Conservation (phyloP, 2,329 filamentous ascomycete species). For the Aspergillus quadrilineatus region DNA sequence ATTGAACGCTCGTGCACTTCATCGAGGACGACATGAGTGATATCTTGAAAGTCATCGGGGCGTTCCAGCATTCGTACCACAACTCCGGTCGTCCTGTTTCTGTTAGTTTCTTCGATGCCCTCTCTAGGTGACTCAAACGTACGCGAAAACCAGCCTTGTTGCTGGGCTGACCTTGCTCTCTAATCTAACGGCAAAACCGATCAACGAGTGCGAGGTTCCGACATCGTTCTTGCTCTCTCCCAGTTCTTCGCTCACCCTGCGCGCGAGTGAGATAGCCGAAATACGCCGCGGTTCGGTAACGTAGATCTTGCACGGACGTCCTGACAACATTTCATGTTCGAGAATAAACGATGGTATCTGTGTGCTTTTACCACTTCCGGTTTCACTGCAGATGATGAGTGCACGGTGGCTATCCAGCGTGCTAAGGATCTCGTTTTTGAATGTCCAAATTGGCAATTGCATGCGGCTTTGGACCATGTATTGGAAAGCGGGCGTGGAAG, state of each 20-base stretch:
- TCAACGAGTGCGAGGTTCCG: slow-evolving; percentile 76
- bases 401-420: slow-evolving; percentile 79
- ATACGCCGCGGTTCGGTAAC: slow-evolving; percentile 95
- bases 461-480: slow-evolving; percentile 75
- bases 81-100: slow-evolving; percentile 64
- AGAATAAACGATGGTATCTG: slow-evolving; percentile 94
- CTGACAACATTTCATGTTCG: slow-evolving; percentile 79
- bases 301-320: slow-evolving; percentile 84
- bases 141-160: slow-evolving; percentile 87
- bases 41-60: slow-evolving; percentile 78
- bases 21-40: slow-evolving; percentile 93
- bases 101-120: slow-evolving; percentile 13
- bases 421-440: slow-evolving; percentile 72
- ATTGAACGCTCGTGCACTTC: slow-evolving; percentile 97
- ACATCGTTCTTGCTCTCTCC: slow-evolving; percentile 81
- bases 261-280: slow-evolving; percentile 89
- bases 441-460: slow-evolving; percentile 86
- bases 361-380: slow-evolving; percentile 94
- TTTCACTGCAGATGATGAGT: slow-evolving; percentile 93
- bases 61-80: slow-evolving; percentile 98
- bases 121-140: slow-evolving; percentile 33
- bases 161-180: slow-evolving; percentile 81
- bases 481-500: slow-evolving; percentile 60
- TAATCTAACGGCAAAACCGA: slow-evolving; percentile 91
- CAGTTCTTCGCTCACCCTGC: slow-evolving; percentile 90